A percentile compares a stretch with the other conserved stretches of the same genome.
Evolutionary conservation across 1,284 basidiomycete species (phyloP).

Genomic region (Cryptococcus amylolentus): DNA sequence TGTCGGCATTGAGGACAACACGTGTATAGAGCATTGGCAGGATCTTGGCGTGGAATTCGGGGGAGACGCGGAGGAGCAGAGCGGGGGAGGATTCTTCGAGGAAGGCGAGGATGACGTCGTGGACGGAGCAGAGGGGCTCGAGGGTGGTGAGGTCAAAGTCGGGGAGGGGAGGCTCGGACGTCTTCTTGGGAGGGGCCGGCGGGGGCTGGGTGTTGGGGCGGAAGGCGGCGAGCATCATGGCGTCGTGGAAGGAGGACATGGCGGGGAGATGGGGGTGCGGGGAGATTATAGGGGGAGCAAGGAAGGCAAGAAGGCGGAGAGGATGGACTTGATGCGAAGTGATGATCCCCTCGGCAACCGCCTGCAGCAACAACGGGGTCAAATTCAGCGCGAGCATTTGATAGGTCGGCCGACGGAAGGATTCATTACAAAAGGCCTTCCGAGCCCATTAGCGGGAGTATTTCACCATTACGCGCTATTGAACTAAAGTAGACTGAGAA

Average conservation of each 20-base stretch:
- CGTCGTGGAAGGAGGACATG: conserved; percentile 1
- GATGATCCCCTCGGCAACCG: too few relatives aligned
- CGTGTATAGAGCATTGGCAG: conserved; percentile 1
- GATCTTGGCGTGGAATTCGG: not conserved
- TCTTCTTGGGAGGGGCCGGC: not conserved
- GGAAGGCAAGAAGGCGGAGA: too few relatives aligned
- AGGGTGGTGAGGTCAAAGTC: conserved; percentile 2
- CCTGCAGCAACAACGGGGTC: too few relatives aligned
- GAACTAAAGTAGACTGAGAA: too few relatives aligned
- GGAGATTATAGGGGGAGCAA: too few relatives aligned
- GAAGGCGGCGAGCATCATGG: not conserved
- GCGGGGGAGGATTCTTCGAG: conserved; percentile 1
- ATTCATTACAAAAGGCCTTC: too few relatives aligned
- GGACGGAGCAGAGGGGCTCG: not conserved
- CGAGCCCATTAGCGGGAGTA: too few relatives aligned
- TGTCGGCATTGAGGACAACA: not conserved
- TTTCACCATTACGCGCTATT: too few relatives aligned
- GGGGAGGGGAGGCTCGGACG: not conserved
- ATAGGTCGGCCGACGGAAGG: too few relatives aligned
- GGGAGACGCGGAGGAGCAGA: not conserved
- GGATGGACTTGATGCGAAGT: too few relatives aligned
- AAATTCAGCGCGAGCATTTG: too few relatives aligned
- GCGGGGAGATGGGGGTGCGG: not conserved
- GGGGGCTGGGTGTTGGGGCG: not conserved
- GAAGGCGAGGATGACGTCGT: conserved; percentile 1